A percentile compares a stretch with the other conserved stretches of the same genome.
These are phyloP conservation scores for Rauvolfia tetraphylla DNA, from an alignment of 257 asterid genomes.

Conservation along the genomic window DNA sequence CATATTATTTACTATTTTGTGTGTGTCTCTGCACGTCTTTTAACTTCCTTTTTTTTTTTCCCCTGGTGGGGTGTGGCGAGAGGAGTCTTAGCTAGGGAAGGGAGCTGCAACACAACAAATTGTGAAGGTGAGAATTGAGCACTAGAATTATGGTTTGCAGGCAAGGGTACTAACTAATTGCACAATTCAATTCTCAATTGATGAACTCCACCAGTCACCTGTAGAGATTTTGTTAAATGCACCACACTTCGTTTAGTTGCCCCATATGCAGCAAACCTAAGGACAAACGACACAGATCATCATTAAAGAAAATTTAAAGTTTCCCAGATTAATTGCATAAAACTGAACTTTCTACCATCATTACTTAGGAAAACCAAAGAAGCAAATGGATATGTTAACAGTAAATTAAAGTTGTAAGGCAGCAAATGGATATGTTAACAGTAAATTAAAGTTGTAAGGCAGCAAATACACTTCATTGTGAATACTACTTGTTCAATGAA, in stretches of 20 bases:
- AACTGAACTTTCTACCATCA: not conserved
- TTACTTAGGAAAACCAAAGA: not conserved
- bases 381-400: not conserved
- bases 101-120: not conserved
- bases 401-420: not conserved
- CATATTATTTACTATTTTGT: too few species aligned
- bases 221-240: conserved; percentile 92
- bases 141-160: too few species aligned
- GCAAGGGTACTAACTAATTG: not conserved
- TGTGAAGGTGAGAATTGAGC: not conserved
- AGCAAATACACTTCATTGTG: not conserved
- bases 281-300: conserved; percentile 15
- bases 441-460: not conserved
- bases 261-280: conserved; percentile 97
- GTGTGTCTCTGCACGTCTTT: too few species aligned
- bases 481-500: not conserved
- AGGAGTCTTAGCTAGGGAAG: not conserved
- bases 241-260: conserved; percentile 98
- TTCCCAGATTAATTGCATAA: not conserved
- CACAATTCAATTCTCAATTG: not conserved
- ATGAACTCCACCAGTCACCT: conserved; percentile 44
- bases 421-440: not conserved
- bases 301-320: not conserved
- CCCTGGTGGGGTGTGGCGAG: too few species aligned
- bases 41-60: too few species aligned